Percentiles rank a stretch among this genome's conserved stretches.
These are phyloP conservation scores for Daldinia sp. DNA, from an alignment of 2,329 filamentous ascomycete genomes.

Conservation along the genomic window DNA sequence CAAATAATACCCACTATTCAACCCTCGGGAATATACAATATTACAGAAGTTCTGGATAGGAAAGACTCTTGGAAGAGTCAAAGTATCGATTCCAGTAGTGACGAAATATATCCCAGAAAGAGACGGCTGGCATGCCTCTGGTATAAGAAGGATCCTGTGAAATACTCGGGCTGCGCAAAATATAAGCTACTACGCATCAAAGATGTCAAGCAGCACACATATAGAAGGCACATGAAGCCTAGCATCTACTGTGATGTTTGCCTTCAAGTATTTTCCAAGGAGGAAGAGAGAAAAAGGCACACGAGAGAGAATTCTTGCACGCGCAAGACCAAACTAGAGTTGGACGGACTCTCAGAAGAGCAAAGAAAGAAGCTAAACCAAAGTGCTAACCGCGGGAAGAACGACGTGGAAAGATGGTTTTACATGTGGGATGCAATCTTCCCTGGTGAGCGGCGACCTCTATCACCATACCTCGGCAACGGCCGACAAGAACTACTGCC, in stretches of 20 bases:
- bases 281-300: not conserved
- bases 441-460: constrained; percentile 23
- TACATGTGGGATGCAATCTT: constrained; percentile 18
- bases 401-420: not conserved
- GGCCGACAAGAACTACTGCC: constrained; percentile 3
- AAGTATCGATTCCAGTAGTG: not conserved
- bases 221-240: constrained; percentile 15
- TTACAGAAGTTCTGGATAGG: not conserved
- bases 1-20: too few species aligned
- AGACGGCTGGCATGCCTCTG: not conserved
- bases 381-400: not conserved
- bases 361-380: not conserved
- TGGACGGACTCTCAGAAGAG: not conserved
- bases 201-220: constrained; percentile 43
- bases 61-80: not conserved
- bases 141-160: constrained; percentile 28
- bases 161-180: constrained; percentile 35
- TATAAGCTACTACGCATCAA: constrained; percentile 38
- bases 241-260: not conserved
- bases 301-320: not conserved
- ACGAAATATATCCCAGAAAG: not conserved
- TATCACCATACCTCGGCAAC: not conserved
- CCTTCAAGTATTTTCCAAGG: not conserved
- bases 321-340: not conserved
- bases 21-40: too few species aligned